Evolutionary conservation across 1,284 basidiomycete genomes (phyloP).

Genomic region (Inonotus obliquus): DNA sequence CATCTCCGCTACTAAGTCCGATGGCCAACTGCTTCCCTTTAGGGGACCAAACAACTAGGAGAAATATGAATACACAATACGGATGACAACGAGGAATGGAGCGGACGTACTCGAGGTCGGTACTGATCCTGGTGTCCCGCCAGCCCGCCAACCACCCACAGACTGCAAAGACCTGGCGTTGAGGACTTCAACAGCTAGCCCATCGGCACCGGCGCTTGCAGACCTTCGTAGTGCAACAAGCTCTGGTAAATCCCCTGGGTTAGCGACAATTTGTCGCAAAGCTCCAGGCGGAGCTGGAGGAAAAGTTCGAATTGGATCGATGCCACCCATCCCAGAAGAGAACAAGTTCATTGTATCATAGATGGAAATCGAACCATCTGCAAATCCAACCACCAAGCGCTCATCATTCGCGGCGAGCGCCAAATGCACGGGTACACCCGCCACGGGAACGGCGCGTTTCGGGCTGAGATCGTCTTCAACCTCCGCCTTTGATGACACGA

Average conservation of each 20-base stretch:
- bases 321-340: constrained; percentile 36
- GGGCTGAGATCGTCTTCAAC: constrained; percentile 40
- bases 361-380: constrained; percentile 51
- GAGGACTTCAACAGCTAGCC: constrained; percentile 48
- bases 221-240: constrained; percentile 56
- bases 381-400: constrained; percentile 52
- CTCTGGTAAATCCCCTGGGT: constrained; percentile 59
- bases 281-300: constrained; percentile 38
- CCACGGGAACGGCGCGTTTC: constrained; percentile 42
- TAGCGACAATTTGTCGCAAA: constrained; percentile 53
- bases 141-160: constrained; percentile 60
- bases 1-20: constrained; percentile 66
- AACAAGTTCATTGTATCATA: constrained; percentile 53
- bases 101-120: constrained; percentile 52
- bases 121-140: constrained; percentile 41
- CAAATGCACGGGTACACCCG: constrained; percentile 41
- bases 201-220: constrained; percentile 33
- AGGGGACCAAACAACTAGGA: constrained; percentile 74
- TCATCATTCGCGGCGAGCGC: constrained; percentile 54
- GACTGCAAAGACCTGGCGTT: constrained; percentile 47
- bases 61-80: constrained; percentile 17
- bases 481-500: constrained; percentile 35
- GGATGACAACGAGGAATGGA: constrained; percentile 7
- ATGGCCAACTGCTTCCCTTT: constrained; percentile 84
- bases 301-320: constrained; percentile 45